phyloP scores from a whole-genome alignment of 148 eudicot genomes.

The Nepenthes gracilis region DNA sequence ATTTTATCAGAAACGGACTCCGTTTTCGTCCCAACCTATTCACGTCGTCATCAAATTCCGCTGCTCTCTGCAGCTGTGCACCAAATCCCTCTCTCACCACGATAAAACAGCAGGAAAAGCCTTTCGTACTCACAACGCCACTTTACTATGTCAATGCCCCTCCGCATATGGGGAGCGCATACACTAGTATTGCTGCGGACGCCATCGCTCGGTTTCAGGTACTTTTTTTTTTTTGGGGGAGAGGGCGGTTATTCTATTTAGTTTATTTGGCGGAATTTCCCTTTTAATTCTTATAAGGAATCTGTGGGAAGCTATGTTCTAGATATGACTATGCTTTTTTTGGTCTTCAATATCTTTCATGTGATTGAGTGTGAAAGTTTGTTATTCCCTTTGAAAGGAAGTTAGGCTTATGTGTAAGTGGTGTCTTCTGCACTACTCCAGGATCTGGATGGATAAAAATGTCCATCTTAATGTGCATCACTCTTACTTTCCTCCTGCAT shows the following conservation, averaged over 20 bases:
- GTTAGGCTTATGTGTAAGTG: no score
- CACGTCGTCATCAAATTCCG: constrained; percentile 15
- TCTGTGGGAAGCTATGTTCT: no score
- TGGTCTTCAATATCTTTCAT: no score
- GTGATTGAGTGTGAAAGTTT: no score
- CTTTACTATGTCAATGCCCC: constrained; percentile 99
- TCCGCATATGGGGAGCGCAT: constrained; percentile 99
- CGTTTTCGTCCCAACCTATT: constrained; percentile 12
- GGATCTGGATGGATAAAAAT: no score
- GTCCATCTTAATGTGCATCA: no score
- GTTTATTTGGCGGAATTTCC: no score
- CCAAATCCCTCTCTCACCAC: not conserved
- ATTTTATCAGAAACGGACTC: constrained; percentile 19
- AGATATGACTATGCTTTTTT: no score
- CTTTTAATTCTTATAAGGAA: no score
- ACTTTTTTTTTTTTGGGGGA: not conserved
- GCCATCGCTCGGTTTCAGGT: constrained; percentile 99
- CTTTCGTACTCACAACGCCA: constrained; percentile 88
- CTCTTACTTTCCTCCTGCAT: no score
- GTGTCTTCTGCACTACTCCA: no score
- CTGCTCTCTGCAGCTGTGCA: constrained; percentile 35
- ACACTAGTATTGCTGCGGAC: constrained; percentile 97
- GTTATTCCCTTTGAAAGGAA: no score
- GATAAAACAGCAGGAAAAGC: constrained; percentile 12
- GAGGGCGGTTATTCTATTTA: not conserved